Evolutionary conservation across 2,329 filamentous ascomycete genomes (phyloP), one percentile per base, ranked within the genome.

Genomic region (Penicillium olsonii): DNA sequence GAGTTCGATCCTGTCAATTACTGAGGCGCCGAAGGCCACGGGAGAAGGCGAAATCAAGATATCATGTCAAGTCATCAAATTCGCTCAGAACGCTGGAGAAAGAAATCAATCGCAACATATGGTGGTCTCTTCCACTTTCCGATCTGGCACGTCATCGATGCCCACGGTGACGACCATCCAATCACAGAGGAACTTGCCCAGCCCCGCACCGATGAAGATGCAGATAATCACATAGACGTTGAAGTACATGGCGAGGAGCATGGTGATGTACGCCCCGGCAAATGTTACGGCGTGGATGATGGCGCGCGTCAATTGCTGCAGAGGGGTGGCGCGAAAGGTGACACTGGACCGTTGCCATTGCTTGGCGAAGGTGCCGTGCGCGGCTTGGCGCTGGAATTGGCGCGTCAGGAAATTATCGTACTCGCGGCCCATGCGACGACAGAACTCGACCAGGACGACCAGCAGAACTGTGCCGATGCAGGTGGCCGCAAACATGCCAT

Each of bases 131-230:
- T 58, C 48, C 27, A 56, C 39, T 11, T 48, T 54, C 10, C 53
- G 42, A 4, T 45, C 48, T 10, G 39, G 45, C 22, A 44, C 22
- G 8, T 45, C 47, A 31, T 59, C 53, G 5, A 55, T 22, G 12
- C 51, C 52, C 24, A 58, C 45, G 0, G 44, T 51, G 10, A 59
- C 56, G 2, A 59, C 56, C 56, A 56, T 59, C 56, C 56, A 59
- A 53, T 59, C 56, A 43, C 55, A 59, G 3, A 59, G 37, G 45
- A 59, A 59, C 29, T 59, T 59, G 15, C 56, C 56, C 12, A 59
- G 34, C 1, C 56, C 56, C 2, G 55, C 50, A 2, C 55, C 55
- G 6, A 57, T 54, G n/a, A 54, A 57, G 24, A 57, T 57, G 31
- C 55, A 57, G 26, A 57, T 56, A 18, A 57, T 57, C 42, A 57